phyloP scores from a whole-genome alignment of 176 grass and related monocot species.

The Elaeis guineensis region DNA sequence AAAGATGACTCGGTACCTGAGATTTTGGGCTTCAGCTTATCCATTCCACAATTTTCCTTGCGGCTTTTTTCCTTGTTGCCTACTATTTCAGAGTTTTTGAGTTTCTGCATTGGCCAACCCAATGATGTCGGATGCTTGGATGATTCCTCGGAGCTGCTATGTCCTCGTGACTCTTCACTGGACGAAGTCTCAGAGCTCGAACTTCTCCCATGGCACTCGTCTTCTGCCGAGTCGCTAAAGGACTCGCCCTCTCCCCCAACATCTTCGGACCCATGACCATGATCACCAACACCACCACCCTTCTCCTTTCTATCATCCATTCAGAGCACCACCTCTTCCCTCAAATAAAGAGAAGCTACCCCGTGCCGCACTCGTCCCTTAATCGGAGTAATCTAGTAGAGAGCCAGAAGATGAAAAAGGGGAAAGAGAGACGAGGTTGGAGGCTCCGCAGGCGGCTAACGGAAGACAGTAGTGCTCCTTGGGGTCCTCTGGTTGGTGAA shows the following conservation, averaged over 20 bases:
- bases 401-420: too few species aligned
- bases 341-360: too few species aligned
- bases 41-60: conserved; percentile 11
- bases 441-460: too few species aligned
- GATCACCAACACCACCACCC: too few species aligned
- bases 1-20: neutral
- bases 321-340: too few species aligned
- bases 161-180: conserved; percentile 23
- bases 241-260: conserved; percentile 27
- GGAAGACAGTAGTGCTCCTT: too few species aligned
- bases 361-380: too few species aligned
- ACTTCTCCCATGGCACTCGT: conserved; percentile 33
- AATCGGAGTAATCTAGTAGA: too few species aligned
- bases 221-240: conserved; percentile 45
- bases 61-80: conserved; percentile 14
- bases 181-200: conserved; percentile 61
- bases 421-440: too few species aligned
- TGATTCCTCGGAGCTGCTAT: conserved; percentile 6
- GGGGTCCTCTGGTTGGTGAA: too few species aligned
- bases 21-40: conserved; percentile 1
- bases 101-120: conserved; percentile 27
- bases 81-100: neutral
- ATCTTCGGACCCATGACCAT: neutral
- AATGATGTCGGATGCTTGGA: conserved; percentile 1
- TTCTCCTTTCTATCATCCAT: too few species aligned